Conservation (phyloP, 306 rosid species). For the Cicer yamashitae region DNA sequence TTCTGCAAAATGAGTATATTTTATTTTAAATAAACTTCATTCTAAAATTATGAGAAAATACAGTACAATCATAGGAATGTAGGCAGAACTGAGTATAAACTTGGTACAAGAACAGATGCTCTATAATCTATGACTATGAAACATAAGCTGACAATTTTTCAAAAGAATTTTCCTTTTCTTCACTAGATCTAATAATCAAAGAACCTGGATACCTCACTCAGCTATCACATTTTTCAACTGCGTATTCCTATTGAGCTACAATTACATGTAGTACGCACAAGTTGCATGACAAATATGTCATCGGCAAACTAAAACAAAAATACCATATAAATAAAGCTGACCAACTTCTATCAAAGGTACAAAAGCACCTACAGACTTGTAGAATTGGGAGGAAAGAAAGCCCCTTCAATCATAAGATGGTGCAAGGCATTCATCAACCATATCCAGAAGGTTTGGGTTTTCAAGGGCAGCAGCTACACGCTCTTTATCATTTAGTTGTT, state of each 20-base stretch:
- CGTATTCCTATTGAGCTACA: constrained; percentile 23
- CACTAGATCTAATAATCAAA: constrained; percentile 24
- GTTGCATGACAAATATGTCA: constrained; percentile 29
- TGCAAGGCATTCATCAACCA: constrained; percentile 96
- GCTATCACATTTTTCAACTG: constrained; percentile 31
- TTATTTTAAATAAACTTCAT: background rate
- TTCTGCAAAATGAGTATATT: too few species aligned
- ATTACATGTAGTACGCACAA: constrained; percentile 21
- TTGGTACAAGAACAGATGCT: background rate
- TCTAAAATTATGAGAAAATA: background rate
- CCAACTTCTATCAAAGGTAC: constrained; percentile 1
- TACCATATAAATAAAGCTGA: constrained; percentile 22
- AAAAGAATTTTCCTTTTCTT: background rate
- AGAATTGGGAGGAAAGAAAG: constrained; percentile 25
- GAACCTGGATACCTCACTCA: constrained; percentile 3
- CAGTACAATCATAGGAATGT: background rate
- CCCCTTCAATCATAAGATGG: constrained; percentile 64
- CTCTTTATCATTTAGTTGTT: constrained; percentile 93
- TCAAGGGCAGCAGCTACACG: constrained; percentile 95
- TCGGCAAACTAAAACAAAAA: constrained; percentile 15
- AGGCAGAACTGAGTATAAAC: background rate
- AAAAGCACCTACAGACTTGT: constrained; percentile 23
- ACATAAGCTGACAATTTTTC: constrained; percentile 24
- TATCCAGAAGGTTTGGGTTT: constrained; percentile 78
- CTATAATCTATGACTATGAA: constrained; percentile 28